These are phyloP conservation scores for Chrysoporthe deuterocubensis DNA, from an alignment of 2,329 filamentous ascomycete genomes.

Conservation along the genomic window DNA sequence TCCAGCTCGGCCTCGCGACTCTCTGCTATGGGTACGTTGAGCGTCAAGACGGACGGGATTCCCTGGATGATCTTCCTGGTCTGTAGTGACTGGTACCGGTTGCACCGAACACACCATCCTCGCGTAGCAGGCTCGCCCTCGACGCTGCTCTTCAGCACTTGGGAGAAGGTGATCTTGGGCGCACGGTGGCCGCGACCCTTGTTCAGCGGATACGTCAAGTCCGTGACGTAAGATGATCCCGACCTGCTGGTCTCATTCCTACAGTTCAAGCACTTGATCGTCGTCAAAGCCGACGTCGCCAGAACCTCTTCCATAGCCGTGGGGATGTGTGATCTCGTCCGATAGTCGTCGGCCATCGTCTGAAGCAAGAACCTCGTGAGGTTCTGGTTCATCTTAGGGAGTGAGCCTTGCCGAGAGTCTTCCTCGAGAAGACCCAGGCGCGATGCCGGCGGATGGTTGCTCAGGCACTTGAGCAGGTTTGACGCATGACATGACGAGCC, in stretches of 20 bases:
- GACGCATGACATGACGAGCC: conserved; percentile 95
- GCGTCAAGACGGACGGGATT: conserved; percentile 82
- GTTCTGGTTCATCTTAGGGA: conserved; percentile 83
- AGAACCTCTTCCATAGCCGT: conserved; percentile 76
- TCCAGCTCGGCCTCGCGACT: conserved; percentile 55
- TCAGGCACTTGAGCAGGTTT: conserved; percentile 89
- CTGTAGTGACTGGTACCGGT: conserved; percentile 84
- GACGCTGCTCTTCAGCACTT: conserved; percentile 89
- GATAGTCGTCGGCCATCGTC: conserved; percentile 77
- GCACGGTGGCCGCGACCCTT: conserved; percentile 53
- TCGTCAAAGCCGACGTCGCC: conserved; percentile 71
- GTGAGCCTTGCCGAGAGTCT: conserved; percentile 70
- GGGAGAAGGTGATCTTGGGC: conserved; percentile 74
- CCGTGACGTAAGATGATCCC: conserved; percentile 80
- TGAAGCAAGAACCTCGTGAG: conserved; percentile 85
- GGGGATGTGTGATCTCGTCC: conserved; percentile 65
- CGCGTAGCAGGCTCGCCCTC: conserved; percentile 87
- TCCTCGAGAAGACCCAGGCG: conserved; percentile 85
- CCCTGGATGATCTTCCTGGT: conserved; percentile 83
- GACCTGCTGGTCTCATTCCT: conserved; percentile 82
- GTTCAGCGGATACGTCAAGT: conserved; percentile 76
- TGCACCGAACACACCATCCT: conserved; percentile 92
- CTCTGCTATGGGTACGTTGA: conserved; percentile 76
- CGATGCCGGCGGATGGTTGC: conserved; percentile 76
- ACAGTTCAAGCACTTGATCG: conserved; percentile 85